phyloP scores from a whole-genome alignment of 345 rosid species.

The Citrus australasica region DNA sequence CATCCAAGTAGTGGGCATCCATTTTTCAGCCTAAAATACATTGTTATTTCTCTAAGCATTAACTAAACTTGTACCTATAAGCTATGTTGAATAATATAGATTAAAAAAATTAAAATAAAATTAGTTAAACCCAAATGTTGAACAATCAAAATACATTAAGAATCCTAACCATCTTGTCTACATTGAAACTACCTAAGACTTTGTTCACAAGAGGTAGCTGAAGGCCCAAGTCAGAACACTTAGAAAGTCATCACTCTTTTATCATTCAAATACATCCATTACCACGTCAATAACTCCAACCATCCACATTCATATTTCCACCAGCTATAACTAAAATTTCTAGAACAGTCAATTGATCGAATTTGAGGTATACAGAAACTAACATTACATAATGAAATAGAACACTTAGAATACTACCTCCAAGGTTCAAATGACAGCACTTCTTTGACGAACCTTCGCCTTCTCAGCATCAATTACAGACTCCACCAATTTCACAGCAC shows the following conservation, averaged over 20 bases:
- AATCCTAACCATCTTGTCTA: neutral
- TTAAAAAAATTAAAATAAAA: neutral
- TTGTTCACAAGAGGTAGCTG: neutral
- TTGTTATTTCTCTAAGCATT: neutral
- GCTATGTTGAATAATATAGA: neutral
- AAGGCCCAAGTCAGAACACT: neutral
- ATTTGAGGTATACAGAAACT: neutral
- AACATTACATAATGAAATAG: neutral
- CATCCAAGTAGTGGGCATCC: no score
- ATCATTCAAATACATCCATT: neutral
- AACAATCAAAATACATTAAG: neutral
- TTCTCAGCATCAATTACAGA: conserved; percentile 93
- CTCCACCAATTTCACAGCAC: conserved; percentile 58
- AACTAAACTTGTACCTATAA: neutral
- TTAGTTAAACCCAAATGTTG: neutral
- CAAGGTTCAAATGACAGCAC: conserved; percentile 45
- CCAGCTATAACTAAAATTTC: neutral
- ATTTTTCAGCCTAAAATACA: no score
- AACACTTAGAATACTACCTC: neutral
- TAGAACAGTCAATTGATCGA: neutral
- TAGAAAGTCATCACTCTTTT: neutral
- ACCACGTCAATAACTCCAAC: neutral
- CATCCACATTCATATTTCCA: conserved; percentile 2
- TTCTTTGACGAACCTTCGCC: conserved; percentile 72
- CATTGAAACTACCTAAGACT: neutral